Evolutionary conservation across 2,329 filamentous ascomycete species (phyloP).

Genomic region (Neobulgaria alba): DNA sequence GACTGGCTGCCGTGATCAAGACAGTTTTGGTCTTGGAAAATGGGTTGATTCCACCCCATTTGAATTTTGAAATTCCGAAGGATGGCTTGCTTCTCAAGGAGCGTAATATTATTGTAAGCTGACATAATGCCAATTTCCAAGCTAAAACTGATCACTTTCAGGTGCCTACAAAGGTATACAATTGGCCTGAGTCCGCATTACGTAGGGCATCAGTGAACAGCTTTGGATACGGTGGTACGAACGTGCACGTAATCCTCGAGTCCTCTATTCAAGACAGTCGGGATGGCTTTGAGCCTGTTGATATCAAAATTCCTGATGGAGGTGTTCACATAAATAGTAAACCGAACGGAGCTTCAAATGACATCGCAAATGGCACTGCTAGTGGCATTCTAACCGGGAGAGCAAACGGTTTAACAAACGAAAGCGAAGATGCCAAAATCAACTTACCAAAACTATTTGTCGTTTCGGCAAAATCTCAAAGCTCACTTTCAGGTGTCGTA

Average conservation of each 20-base stretch:
- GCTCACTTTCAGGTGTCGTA: too few species aligned
- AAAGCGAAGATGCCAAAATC: background rate
- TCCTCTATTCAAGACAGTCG: slow-evolving; percentile 20
- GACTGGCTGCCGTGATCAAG: slow-evolving; percentile 21
- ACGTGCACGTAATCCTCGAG: slow-evolving; percentile 19
- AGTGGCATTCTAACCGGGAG: background rate
- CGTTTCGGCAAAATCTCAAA: background rate
- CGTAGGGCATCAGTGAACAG: slow-evolving; percentile 35
- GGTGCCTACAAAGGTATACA: background rate
- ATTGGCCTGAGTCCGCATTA: slow-evolving; percentile 32
- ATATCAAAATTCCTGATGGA: background rate
- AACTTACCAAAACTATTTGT: too few species aligned
- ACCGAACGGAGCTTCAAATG: background rate
- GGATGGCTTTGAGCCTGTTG: too few species aligned
- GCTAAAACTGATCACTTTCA: too few species aligned
- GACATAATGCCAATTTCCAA: too few species aligned
- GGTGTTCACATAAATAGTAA: background rate
- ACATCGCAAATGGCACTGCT: slow-evolving; percentile 18
- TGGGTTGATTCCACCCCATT: slow-evolving; percentile 29
- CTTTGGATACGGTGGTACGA: slow-evolving; percentile 26
- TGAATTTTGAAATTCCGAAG: slow-evolving; percentile 7
- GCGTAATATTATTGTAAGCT: too few species aligned
- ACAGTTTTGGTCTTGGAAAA: slow-evolving; percentile 23
- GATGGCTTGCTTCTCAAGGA: background rate
- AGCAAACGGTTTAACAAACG: background rate